Percentiles rank a stretch among this genome's conserved stretches.
phyloP scores from a whole-genome alignment of 306 rosid species.

The Prosopis cineraria region DNA sequence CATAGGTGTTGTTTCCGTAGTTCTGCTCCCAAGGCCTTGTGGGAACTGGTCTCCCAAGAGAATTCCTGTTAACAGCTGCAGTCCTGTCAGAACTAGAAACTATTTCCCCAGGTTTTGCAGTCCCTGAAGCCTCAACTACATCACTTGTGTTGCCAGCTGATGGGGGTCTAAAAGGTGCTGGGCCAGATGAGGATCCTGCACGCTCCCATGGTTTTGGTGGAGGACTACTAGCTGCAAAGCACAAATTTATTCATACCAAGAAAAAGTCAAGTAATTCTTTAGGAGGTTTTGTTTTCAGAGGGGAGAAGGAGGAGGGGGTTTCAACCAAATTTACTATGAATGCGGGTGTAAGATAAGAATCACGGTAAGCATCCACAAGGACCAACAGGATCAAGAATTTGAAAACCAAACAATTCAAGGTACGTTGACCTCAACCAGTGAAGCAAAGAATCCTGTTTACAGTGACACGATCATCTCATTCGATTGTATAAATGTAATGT shows the following conservation, averaged over 20 bases:
- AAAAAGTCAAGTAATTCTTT: not conserved
- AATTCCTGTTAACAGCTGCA: constrained; percentile 50
- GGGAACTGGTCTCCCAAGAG: constrained; percentile 84
- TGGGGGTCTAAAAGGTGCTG: constrained; percentile 88
- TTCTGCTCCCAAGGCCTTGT: constrained; percentile 96
- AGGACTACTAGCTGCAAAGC: constrained; percentile 66
- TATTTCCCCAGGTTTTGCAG: constrained; percentile 94
- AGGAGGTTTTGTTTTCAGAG: not conserved
- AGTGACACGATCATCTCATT: too few species aligned
- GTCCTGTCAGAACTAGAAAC: constrained; percentile 63
- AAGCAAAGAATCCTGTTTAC: not conserved
- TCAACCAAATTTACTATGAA: not conserved
- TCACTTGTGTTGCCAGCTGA: constrained; percentile 86
- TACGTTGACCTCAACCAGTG: not conserved
- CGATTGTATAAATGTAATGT: too few species aligned
- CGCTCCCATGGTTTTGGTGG: constrained; percentile 98
- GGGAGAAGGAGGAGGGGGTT: not conserved
- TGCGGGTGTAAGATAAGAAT: not conserved
- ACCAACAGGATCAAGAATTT: not conserved
- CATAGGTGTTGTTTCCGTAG: constrained; percentile 60
- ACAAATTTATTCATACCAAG: constrained; percentile 19
- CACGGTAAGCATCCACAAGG: not conserved
- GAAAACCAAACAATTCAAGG: not conserved
- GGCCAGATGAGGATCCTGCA: constrained; percentile 78
- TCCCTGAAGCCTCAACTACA: constrained; percentile 96